Evolutionary conservation across 495 filamentous ascomycete species (phyloP).

Genomic region (Cercophora newfieldiana): DNA sequence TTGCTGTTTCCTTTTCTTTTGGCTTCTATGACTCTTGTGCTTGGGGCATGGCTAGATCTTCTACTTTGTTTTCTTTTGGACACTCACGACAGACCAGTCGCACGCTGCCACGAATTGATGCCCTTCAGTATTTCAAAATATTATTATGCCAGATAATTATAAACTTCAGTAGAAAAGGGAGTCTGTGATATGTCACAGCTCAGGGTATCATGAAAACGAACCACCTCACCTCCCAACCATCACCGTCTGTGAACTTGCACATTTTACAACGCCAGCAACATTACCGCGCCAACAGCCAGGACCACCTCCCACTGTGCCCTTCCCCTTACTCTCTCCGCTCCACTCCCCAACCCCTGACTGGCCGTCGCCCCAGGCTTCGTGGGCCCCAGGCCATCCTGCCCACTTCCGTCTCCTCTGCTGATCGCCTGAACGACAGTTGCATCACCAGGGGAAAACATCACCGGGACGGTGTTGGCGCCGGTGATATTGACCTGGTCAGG

Average conservation of each 20-base stretch:
- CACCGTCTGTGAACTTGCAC: too few relatives aligned
- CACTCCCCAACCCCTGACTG: conserved; percentile 33
- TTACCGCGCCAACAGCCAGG: conserved; percentile 19
- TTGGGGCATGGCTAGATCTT: too few relatives aligned
- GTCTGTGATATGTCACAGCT: not conserved
- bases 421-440: conserved; percentile 38
- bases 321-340: conserved; percentile 26
- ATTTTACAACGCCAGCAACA: conserved; percentile 8
- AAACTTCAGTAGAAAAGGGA: not conserved
- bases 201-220: not conserved
- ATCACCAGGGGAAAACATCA: conserved; percentile 50
- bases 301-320: conserved; percentile 16
- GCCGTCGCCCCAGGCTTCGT: conserved; percentile 26
- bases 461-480: conserved; percentile 37
- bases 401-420: conserved; percentile 12
- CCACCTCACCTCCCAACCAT: not conserved
- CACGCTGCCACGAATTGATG: too few relatives aligned
- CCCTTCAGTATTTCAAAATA: too few relatives aligned
- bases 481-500: conserved; percentile 41
- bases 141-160: not conserved
- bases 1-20: not conserved
- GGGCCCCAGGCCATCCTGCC: conserved; percentile 33
- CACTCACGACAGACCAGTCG: too few relatives aligned
- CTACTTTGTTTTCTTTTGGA: too few relatives aligned
- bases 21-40: not conserved